Conservation (phyloP, 2,329 filamentous ascomycete species). For the Neodidymelliopsis sp. region DNA sequence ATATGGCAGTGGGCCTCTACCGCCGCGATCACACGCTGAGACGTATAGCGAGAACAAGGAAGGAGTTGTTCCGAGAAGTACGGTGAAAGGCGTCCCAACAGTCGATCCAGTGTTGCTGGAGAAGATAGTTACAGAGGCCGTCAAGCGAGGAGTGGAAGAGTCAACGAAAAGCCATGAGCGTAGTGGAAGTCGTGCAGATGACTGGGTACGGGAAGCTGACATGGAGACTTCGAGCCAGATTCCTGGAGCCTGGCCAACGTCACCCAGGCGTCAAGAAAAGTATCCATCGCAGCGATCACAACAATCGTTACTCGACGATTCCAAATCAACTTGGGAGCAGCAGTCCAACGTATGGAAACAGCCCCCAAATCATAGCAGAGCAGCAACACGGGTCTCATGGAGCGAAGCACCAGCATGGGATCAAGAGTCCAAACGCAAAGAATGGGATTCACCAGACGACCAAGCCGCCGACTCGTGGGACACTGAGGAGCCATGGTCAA, state of each 20-base stretch:
- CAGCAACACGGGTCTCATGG: slow-evolving; percentile 23
- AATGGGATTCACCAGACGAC: slow-evolving; percentile 23
- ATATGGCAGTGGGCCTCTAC: slow-evolving; percentile 41
- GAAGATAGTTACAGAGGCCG: slow-evolving; percentile 26
- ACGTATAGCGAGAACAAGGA: slow-evolving; percentile 1
- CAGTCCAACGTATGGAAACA: slow-evolving; percentile 9
- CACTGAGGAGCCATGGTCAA: slow-evolving; percentile 25
- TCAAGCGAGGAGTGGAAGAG: slow-evolving; percentile 32
- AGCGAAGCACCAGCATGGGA: slow-evolving; percentile 15
- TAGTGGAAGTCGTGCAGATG: neutral
- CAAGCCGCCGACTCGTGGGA: slow-evolving; percentile 29
- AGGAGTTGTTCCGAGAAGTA: neutral
- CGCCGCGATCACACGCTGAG: slow-evolving; percentile 1
- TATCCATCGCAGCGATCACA: neutral
- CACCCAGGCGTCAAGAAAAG: slow-evolving; percentile 13
- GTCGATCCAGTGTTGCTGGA: slow-evolving; percentile 29
- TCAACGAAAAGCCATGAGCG: slow-evolving; percentile 13
- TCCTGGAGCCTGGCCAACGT: slow-evolving; percentile 38
- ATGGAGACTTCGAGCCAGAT: slow-evolving; percentile 18
- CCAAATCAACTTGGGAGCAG: slow-evolving; percentile 9
- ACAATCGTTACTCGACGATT: neutral
- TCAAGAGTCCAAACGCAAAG: slow-evolving; percentile 8
- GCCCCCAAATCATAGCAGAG: slow-evolving; percentile 7
- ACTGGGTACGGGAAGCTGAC: neutral
- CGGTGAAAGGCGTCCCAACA: neutral